A percentile compares a stretch with the other conserved stretches of the same genome.
These are phyloP conservation scores for Suhomyces maxii DNA, from an alignment of 1,139 yeast species.

Conservation along the genomic window DNA sequence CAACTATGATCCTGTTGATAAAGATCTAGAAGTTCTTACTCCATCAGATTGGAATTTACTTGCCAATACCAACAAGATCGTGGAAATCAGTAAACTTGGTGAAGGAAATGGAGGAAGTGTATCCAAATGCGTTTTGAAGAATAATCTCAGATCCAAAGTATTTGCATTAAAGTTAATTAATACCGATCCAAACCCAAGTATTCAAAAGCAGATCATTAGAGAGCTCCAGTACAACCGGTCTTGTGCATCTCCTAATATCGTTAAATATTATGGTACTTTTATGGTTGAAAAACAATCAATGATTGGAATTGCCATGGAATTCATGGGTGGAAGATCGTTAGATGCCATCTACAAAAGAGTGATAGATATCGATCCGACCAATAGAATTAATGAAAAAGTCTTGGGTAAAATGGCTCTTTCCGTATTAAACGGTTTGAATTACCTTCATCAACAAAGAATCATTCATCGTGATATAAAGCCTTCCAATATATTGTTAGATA, in stretches of 20 bases:
- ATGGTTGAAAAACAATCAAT: conserved; percentile 72
- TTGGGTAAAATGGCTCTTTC: conserved; percentile 87
- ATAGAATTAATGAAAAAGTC: conserved; percentile 89
- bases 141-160: conserved; percentile 44
- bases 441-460: conserved; percentile 81
- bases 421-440: conserved; percentile 79
- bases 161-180: conserved; percentile 86
- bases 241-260: conserved; percentile 82
- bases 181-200: conserved; percentile 77
- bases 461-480: conserved; percentile 95
- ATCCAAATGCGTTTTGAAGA: conserved; percentile 59
- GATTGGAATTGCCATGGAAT: conserved; percentile 92
- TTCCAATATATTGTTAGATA: conserved; percentile 78
- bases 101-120: conserved; percentile 97
- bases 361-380: conserved; percentile 62
- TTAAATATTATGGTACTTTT: conserved; percentile 89
- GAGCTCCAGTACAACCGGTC: conserved; percentile 85
- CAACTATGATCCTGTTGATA: conserved; percentile 3
- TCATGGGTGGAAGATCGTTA: conserved; percentile 88
- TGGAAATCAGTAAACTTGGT: conserved; percentile 70
- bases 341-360: conserved; percentile 82
- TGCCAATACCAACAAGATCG: conserved; percentile 58
- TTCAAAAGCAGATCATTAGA: conserved; percentile 79
- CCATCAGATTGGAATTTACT: conserved; percentile 77
- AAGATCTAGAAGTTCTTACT: conserved; percentile 53